A percentile compares a stretch with the other conserved stretches of the same genome.
phyloP scores from a whole-genome alignment of 305 asterid species.

The Solanum chacoense region DNA sequence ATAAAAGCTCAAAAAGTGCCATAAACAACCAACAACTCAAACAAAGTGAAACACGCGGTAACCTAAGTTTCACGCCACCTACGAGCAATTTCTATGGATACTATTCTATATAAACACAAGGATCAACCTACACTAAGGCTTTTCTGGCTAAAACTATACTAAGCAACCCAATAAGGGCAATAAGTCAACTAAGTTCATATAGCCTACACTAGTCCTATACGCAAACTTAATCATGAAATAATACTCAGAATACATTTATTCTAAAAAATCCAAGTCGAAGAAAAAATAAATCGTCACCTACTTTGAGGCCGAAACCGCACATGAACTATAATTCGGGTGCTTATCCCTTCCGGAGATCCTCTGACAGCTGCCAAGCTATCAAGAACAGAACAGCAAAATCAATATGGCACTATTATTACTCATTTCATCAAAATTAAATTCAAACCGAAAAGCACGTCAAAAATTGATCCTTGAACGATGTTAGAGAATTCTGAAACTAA shows the following conservation, averaged over 20 bases:
- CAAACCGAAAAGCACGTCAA: too few species aligned
- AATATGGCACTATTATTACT: not conserved
- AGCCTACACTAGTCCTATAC: not conserved
- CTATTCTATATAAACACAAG: not conserved
- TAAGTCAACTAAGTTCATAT: not conserved
- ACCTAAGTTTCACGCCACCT: not conserved
- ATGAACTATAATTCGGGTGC: not conserved
- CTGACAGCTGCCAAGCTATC: not conserved
- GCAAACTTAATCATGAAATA: not conserved
- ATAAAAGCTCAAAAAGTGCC: not conserved
- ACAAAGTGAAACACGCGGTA: not conserved
- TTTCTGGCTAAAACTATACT: not conserved
- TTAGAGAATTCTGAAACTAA: too few species aligned
- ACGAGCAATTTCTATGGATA: not conserved
- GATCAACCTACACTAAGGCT: not conserved
- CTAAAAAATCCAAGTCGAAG: not conserved
- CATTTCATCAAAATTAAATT: not conserved
- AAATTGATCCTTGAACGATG: not conserved
- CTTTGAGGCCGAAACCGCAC: not conserved
- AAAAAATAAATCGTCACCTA: not conserved
- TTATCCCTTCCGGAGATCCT: not conserved
- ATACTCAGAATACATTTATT: not conserved
- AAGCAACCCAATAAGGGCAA: not conserved
- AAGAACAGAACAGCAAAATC: not conserved
- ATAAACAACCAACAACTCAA: not conserved